Evolutionary conservation across 164 flowering plant species (phyloP), one percentile per base, ranked within the genome.

Genomic region (Piper longum): DNA sequence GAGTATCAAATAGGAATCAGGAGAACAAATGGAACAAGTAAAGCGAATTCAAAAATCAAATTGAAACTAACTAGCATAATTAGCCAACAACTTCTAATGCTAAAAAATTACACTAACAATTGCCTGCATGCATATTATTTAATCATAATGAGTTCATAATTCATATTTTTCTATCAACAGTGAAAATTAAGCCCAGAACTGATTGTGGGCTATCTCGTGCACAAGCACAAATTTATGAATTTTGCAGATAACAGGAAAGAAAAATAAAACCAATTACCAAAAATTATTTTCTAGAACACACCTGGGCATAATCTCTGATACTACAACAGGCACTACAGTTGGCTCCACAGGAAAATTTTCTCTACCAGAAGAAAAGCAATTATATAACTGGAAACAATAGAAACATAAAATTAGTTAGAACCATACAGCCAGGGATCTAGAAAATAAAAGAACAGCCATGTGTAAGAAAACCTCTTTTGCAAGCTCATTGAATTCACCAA

Each of bases 251-350:
- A 40, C 41, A 17, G 4, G 4, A 17, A 12, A 6, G 48, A 48
- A 5, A 9, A 13, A 12, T 8, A 3, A 18, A 62, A n/a, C 16
- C 2, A 54, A 48, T 9, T 48, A 9, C 14, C 3, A 18, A 61
- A 61, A 39, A 44, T 17, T n/a, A 43, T 18, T 44, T 17, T 3
- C 39, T 26, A 64, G 40, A 48, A 68, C 70, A n/a, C 70, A 91
- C 98, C 96, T 82, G 14, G 79, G 69, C 79, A 85, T 75, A 56
- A 88, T 62, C 62, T 69, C 71, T 56, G 79, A 70, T 52, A 86
- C 64, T 64, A 61, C 52, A 11, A 72, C 65, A 59, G 60, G 60
- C 40, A 60, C 67, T 68, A 36, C 19, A 59, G 61, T 77, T 16
- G 69, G 65, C 57, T 74, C 79, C 63, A 48, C 16, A 56, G 63